Evolutionary conservation across 2,329 filamentous ascomycete species (phyloP).

Genomic region (Aspergillus quadricinctus): DNA sequence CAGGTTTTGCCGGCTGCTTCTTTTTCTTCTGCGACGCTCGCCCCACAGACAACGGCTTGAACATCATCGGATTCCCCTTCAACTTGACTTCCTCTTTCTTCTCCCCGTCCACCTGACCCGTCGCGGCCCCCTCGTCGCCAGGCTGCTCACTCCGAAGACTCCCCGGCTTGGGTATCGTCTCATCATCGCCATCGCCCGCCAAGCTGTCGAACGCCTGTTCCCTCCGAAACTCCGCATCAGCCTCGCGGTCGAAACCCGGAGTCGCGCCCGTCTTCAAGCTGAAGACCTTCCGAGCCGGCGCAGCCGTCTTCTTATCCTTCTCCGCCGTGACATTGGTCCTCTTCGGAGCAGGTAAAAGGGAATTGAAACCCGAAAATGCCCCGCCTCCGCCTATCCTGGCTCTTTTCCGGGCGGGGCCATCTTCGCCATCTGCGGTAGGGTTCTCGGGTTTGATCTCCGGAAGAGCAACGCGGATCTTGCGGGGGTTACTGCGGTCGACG

Average conservation of each 20-base stretch:
- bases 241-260: constrained; percentile 71
- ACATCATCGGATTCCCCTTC: constrained; percentile 77
- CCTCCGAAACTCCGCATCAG: constrained; percentile 37
- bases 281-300: constrained; percentile 54
- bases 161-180: constrained; percentile 24
- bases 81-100: constrained; percentile 41
- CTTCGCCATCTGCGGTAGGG: constrained; percentile 30
- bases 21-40: constrained; percentile 70
- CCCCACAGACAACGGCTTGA: constrained; percentile 81
- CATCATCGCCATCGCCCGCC: constrained; percentile 10
- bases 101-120: not conserved
- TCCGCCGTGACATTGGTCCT: constrained; percentile 30
- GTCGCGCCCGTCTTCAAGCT: constrained; percentile 78
- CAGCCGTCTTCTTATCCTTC: constrained; percentile 28
- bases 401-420: constrained; percentile 66
- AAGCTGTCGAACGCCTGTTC: constrained; percentile 21
- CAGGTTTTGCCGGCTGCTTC: constrained; percentile 30
- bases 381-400: constrained; percentile 60
- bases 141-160: constrained; percentile 14
- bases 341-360: constrained; percentile 82
- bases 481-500: constrained; percentile 72
- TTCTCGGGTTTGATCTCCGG: constrained; percentile 50
- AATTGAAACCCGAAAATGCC: constrained; percentile 76
- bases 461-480: constrained; percentile 79
- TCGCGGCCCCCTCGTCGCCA: constrained; percentile 5